phyloP scores from a whole-genome alignment of 495 filamentous ascomycete genomes.

The Jackrogersella multiformis region DNA sequence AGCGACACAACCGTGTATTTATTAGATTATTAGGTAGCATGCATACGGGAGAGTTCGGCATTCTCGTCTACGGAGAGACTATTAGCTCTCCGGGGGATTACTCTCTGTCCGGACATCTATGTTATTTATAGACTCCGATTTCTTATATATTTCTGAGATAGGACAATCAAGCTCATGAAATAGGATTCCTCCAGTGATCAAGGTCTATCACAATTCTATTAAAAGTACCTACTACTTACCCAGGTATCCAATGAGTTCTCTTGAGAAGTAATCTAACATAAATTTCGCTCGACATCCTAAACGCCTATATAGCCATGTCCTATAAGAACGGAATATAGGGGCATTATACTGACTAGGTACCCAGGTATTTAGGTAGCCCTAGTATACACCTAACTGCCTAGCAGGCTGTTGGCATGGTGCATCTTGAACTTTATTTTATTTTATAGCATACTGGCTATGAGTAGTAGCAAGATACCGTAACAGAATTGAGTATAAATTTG shows the following conservation, averaged over 20 bases:
- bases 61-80: background rate
- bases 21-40: conserved; percentile 14
- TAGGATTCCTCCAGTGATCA: background rate
- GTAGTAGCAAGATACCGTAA: background rate
- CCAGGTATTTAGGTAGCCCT: too few species aligned
- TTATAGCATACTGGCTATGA: background rate
- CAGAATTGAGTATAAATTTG: background rate
- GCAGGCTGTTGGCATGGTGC: background rate
- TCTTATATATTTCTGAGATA: background rate
- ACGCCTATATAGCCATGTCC: background rate
- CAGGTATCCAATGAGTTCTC: background rate
- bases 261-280: background rate
- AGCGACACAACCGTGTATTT: background rate
- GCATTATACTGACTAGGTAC: too few species aligned
- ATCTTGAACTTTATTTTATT: background rate
- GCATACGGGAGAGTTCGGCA: background rate
- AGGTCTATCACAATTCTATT: too few species aligned
- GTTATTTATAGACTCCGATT: background rate
- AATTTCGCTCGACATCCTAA: background rate
- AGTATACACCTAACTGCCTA: background rate
- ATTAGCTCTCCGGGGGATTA: background rate
- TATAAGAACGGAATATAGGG: too few species aligned
- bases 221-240: background rate
- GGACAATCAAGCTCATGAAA: background rate
- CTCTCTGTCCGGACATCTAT: background rate